Evolutionary conservation across 2,329 filamentous ascomycete genomes (phyloP), one percentile per base, ranked within the genome.

Genomic region (Beauveria scarabaeidicola): DNA sequence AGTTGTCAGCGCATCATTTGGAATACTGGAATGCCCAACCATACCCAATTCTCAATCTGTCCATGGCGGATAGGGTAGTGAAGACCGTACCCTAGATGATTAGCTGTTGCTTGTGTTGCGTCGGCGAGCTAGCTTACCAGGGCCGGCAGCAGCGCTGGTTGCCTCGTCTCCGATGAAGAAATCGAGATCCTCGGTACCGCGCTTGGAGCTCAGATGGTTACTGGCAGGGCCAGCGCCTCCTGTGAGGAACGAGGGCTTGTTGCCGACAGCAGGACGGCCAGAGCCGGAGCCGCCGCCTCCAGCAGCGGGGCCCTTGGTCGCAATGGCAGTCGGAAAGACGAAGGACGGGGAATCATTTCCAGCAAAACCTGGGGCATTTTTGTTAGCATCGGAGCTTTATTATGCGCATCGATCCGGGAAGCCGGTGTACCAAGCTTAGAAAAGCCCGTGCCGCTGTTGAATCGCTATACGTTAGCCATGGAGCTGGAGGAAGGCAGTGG

Each of bases 121-220:
- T 23, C 15, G 6, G 1, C 19, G 10, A 13, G n/a, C 9, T 48
- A 41, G 67, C 77, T 66, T 77, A 90, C 87, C 91, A 67, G 94
- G 91, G 60, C 94, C 94, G 65, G 80, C 84, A 51, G 90, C 81
- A 50, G 93, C 93, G 63, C 88, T 80, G 66, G 97, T 82, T 64
- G 94, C 94, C 78, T 97, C 94, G 71, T 99, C 94, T 62, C 94
- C 94, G 71, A 99, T 99, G 77, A 96, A 99, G 81, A 92, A 99
- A 77, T 99, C 94, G 70, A 99, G 77, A 72, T 99, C 94, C 75
- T 99, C 95, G 17, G 93, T 97, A 61, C 94, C 94, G 68, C 95
- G 87, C 82, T 99, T 99, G 67, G 81, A 86, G 64, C 90, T 92
- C 66, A 99, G 74, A 74, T 97, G 89, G 40, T 91, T 89, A 61